phyloP scores from a whole-genome alignment of 2,329 filamentous ascomycete species.

The Triangularia verruculosa region DNA sequence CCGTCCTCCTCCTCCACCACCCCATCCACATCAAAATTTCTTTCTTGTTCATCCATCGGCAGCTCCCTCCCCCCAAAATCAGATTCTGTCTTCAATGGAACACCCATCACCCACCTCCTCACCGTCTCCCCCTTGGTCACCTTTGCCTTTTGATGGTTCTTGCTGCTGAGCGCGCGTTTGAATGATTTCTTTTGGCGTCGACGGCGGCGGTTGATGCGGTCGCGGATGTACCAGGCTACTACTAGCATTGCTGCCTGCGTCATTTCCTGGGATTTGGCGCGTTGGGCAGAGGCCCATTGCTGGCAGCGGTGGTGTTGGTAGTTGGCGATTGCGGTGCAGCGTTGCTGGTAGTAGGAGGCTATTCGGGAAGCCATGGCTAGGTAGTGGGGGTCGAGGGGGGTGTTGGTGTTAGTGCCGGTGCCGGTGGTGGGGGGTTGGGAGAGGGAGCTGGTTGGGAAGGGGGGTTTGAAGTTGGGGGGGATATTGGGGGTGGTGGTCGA shows the following conservation, averaged over 20 bases:
- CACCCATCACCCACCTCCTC: constrained; percentile 41
- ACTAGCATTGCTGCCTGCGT: constrained; percentile 49
- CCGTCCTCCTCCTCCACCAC: constrained; percentile 9
- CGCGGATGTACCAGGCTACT: constrained; percentile 49
- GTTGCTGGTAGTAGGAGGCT: constrained; percentile 48
- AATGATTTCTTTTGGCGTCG: constrained; percentile 42
- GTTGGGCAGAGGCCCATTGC: constrained; percentile 46
- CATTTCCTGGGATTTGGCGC: constrained; percentile 48
- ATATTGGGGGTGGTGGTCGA: neutral
- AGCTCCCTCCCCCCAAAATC: constrained; percentile 8
- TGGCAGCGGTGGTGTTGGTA: constrained; percentile 48
- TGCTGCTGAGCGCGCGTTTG: constrained; percentile 38
- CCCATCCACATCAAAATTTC: constrained; percentile 40
- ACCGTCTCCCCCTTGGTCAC: constrained; percentile 41
- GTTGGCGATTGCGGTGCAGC: constrained; percentile 45
- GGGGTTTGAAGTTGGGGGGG: constrained; percentile 5
- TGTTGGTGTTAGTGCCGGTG: constrained; percentile 10
- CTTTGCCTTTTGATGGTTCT: constrained; percentile 25
- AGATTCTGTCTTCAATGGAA: constrained; percentile 9
- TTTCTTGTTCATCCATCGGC: constrained; percentile 38
- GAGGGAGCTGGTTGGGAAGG: neutral
- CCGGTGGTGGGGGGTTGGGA: neutral
- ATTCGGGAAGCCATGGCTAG: constrained; percentile 47
- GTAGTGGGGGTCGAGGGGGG: constrained; percentile 40
- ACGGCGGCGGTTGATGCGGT: constrained; percentile 44